A percentile compares a stretch with the other conserved stretches of the same genome.
phyloP scores from a whole-genome alignment of 2,329 filamentous ascomycete species.

The Alternaria angustiovoidea region DNA sequence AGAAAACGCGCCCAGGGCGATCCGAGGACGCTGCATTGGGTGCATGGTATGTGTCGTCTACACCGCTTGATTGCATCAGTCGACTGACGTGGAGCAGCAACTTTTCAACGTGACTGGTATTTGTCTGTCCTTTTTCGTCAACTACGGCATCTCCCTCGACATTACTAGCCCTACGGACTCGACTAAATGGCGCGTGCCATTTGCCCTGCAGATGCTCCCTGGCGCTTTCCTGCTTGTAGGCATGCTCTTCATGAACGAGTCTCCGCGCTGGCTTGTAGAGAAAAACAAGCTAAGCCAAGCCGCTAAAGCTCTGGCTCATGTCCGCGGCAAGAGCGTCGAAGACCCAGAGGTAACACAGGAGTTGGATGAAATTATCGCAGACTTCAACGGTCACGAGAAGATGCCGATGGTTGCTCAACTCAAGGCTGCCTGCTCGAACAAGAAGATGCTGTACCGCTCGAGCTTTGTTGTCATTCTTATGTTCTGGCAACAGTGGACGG shows the following conservation, averaged over 20 bases:
- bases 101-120: conserved; percentile 57
- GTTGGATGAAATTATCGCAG: conserved; percentile 53
- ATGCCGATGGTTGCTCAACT: conserved; percentile 51
- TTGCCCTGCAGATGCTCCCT: conserved; percentile 62
- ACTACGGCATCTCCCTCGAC: conserved; percentile 59
- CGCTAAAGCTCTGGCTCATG: conserved; percentile 50
- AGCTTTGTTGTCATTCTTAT: conserved; percentile 55
- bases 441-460: conserved; percentile 53
- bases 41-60: conserved; percentile 34
- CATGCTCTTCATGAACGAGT: conserved; percentile 62
- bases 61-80: background rate
- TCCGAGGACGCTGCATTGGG: conserved; percentile 50
- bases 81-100: conserved; percentile 27
- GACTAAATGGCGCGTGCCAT: conserved; percentile 63
- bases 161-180: conserved; percentile 52
- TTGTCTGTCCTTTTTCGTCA: conserved; percentile 62
- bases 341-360: conserved; percentile 50
- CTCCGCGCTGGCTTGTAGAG: conserved; percentile 63
- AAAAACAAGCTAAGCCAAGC: conserved; percentile 59
- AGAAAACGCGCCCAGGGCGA: conserved; percentile 56
- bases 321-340: conserved; percentile 48
- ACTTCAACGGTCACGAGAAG: conserved; percentile 55
- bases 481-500: conserved; percentile 55
- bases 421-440: conserved; percentile 48
- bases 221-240: conserved; percentile 60